Evolutionary conservation across 176 grass and related monocot species (phyloP).

Genomic region (Cocos nucifera): DNA sequence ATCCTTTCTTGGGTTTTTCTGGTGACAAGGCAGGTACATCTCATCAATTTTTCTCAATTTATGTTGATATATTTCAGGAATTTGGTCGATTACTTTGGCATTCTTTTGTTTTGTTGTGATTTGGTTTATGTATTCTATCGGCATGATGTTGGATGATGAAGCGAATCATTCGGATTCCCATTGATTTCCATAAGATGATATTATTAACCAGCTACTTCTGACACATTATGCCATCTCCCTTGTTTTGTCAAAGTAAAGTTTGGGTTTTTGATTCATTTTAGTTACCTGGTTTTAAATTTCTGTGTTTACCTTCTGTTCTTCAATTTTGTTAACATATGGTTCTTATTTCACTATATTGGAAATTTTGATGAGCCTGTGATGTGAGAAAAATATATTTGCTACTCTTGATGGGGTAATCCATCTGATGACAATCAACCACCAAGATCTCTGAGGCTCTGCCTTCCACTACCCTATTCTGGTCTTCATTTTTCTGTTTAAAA

Average conservation of each 20-base stretch:
- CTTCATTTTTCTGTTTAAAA: neutral
- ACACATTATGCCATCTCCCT: neutral
- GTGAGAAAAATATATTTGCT: conserved; percentile 18
- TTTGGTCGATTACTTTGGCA: neutral
- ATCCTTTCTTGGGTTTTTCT: conserved; percentile 7
- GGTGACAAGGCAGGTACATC: conserved; percentile 18
- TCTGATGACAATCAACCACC: conserved; percentile 19
- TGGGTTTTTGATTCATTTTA: too few relatives aligned
- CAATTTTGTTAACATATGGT: too few relatives aligned
- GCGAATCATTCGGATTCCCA: conserved; percentile 24
- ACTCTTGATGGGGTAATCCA: conserved; percentile 18
- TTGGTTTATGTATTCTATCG: too few relatives aligned
- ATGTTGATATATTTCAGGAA: too few relatives aligned
- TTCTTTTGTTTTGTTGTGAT: too few relatives aligned
- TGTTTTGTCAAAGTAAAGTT: too few relatives aligned
- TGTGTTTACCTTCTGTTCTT: too few relatives aligned
- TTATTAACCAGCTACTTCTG: conserved; percentile 23
- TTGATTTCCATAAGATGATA: conserved; percentile 12
- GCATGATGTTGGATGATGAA: conserved; percentile 12
- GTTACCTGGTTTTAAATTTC: too few relatives aligned
- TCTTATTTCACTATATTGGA: too few relatives aligned
- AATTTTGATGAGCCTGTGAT: conserved; percentile 3
- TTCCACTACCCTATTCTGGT: too few relatives aligned
- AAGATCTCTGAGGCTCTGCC: conserved; percentile 19
- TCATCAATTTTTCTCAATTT: neutral